phyloP scores from a whole-genome alignment of 371 early-diverging fungal genomes.

The Lichtheimia corymbifera region DNA sequence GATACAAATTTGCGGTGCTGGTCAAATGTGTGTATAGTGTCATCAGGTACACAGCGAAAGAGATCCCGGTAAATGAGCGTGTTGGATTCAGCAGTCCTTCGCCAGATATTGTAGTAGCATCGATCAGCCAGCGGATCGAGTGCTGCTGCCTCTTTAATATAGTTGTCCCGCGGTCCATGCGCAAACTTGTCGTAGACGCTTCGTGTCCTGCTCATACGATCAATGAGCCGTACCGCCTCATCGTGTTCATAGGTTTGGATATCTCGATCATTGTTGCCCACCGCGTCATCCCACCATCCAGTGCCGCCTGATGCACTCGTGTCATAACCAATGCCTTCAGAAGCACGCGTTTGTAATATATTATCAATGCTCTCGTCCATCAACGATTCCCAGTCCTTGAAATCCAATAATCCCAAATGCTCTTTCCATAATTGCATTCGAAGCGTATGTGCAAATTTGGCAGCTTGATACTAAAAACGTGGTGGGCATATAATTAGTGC shows the following conservation, averaged over 20 bases:
- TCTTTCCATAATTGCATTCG: conserved; percentile 82
- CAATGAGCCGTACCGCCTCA: conserved; percentile 41
- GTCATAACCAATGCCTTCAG: conserved; percentile 1
- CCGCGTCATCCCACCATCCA: conserved; percentile 23
- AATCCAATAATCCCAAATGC: conserved; percentile 74
- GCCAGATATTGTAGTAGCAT: conserved; percentile 67
- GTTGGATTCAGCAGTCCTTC: conserved; percentile 63
- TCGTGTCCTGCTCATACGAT: conserved; percentile 32
- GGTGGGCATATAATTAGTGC: not conserved
- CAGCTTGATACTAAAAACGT: conserved; percentile 63
- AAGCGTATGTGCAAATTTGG: conserved; percentile 73
- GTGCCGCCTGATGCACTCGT: conserved; percentile 6
- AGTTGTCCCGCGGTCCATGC: not conserved
- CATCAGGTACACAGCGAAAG: conserved; percentile 89
- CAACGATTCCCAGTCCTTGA: conserved; percentile 27
- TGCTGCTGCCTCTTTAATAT: conserved; percentile 31
- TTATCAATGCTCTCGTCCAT: conserved; percentile 2
- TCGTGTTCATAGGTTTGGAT: conserved; percentile 21
- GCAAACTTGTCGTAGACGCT: conserved; percentile 34
- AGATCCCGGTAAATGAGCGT: conserved; percentile 73
- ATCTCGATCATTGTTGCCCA: conserved; percentile 24
- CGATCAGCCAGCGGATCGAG: conserved; percentile 74
- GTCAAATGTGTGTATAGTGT: conserved; percentile 66
- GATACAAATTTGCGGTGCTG: conserved; percentile 64
- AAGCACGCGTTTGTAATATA: not conserved